A percentile compares a stretch with the other conserved stretches of the same genome.
Evolutionary conservation across 345 rosid species (phyloP).

Genomic region (Aethionema arabicum): DNA sequence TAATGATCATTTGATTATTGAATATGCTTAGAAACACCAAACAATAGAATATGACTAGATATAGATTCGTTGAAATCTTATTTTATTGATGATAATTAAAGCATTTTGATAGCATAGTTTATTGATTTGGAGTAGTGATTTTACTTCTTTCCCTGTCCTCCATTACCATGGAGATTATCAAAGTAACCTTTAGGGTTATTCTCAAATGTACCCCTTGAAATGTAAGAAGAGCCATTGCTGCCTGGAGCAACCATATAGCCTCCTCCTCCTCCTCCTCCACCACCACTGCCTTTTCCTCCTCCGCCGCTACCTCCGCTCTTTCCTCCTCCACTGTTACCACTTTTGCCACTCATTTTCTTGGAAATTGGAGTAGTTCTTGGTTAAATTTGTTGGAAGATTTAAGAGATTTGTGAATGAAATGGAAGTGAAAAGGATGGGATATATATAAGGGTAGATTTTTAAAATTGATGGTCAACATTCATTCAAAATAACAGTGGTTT

Average conservation of each 20-base stretch:
- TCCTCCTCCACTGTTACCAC: constrained; percentile 10
- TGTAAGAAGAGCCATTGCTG: constrained; percentile 28
- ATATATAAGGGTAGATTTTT: constrained; percentile 10
- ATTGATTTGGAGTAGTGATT: not conserved
- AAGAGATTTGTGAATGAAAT: not conserved
- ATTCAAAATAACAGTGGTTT: constrained; percentile 8
- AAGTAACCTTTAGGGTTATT: constrained; percentile 33
- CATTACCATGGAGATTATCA: constrained; percentile 32
- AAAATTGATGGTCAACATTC: constrained; percentile 9
- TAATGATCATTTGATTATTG: too few relatives aligned
- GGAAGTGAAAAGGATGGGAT: not conserved
- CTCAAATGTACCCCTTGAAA: constrained; percentile 33
- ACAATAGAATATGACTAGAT: too few relatives aligned
- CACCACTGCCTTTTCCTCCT: not conserved
- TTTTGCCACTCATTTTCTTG: constrained; percentile 34
- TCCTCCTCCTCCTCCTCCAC: constrained; percentile 4
- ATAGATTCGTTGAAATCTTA: too few relatives aligned
- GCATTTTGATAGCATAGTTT: constrained; percentile 9
- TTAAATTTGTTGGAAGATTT: not conserved
- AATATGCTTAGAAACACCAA: too few relatives aligned
- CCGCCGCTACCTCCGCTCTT: not conserved
- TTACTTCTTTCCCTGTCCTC: constrained; percentile 32
- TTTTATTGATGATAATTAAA: not conserved
- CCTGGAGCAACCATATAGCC: constrained; percentile 34
- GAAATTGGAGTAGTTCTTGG: not conserved